Conservation (phyloP, 139 green algal genomes). For the Chlamydomonas schloesseri region DNA sequence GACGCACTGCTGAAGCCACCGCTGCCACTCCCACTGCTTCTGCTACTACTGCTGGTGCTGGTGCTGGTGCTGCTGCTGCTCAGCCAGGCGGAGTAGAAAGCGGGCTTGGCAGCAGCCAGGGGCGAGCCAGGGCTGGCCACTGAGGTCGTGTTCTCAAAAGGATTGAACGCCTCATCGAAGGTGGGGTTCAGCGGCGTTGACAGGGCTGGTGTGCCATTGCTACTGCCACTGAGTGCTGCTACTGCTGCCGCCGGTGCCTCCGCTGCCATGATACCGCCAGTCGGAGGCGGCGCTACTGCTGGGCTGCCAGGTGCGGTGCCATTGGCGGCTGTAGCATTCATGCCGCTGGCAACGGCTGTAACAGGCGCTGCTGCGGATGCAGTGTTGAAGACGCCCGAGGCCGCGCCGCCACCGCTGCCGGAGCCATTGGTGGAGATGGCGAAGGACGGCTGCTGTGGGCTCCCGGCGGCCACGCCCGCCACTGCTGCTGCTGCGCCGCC, state of each 20-base stretch:
- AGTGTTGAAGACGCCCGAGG: too few species aligned
- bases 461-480: too few species aligned
- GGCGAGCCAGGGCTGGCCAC: neutral
- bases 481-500: too few species aligned
- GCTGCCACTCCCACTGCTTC: neutral
- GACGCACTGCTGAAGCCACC: neutral
- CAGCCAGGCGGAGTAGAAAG: conserved; percentile 14
- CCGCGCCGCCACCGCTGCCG: too few species aligned
- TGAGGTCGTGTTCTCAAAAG: conserved; percentile 17
- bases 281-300: neutral
- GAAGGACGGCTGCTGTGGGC: neutral
- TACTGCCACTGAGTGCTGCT: too few species aligned
- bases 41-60: neutral
- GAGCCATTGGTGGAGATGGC: too few species aligned
- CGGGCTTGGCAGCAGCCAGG: conserved; percentile 19
- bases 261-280: neutral
- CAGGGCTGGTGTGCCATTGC: too few species aligned
- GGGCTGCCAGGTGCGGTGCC: neutral
- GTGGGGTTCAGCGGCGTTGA: neutral
- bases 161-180: conserved; percentile 2
- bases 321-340: too few species aligned
- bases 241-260: neutral
- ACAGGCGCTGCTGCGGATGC: neutral
- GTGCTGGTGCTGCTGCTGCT: neutral
- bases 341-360: too few species aligned